Evolutionary conservation across 2,329 filamentous ascomycete genomes (phyloP), one percentile per base, ranked within the genome.

Genomic region (Tothia fuscella): DNA sequence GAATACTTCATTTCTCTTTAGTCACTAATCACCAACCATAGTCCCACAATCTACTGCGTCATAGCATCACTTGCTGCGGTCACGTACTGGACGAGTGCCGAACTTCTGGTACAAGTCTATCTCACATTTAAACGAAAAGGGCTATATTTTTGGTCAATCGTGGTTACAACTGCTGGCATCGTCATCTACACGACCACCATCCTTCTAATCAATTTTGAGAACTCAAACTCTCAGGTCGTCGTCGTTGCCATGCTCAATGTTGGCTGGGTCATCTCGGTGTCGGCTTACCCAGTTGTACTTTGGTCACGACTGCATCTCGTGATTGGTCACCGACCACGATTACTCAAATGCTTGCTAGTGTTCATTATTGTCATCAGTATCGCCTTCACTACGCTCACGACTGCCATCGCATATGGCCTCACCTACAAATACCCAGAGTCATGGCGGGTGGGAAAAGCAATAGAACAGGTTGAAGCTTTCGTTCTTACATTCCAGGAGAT

Each of bases 231-330:
- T 10, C 17, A 16, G 10, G 29, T 39, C 5, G 14, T 34, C 17
- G 20, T 29, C 10, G 32, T 28, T 25, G 30, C 39, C 14, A 34
- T 43, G 5, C 24, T 21, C 16, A 43, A 43, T 16, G n/a, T 43
- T 13, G 30, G 29, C 30, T 43, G 41, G 41, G 41, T 43, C 6
- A 10, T 34, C 12, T 39, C 38, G 12, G 31, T 35, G 9, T 19
- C 41, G 6, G 41, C 33, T 13, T 43, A 39, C 34, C 30, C 41
- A 2, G 19, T 43, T 16, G 41, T 43, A 2, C 41, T 43, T 6
- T 43, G 31, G 24, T 43, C 41, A 21, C 38, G 41, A 13, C 34
- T 43, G 7, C 41, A 43, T 26, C 41, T 43, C 22, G n/a, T n/a
- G n/a, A n/a, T n/a, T n/a, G n/a, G n/a, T n/a, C n/a, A n/a, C n/a